Base-by-base conservation (phyloP, 2,329 filamentous ascomycete genomes). In the Cadophora malorum region DNA sequence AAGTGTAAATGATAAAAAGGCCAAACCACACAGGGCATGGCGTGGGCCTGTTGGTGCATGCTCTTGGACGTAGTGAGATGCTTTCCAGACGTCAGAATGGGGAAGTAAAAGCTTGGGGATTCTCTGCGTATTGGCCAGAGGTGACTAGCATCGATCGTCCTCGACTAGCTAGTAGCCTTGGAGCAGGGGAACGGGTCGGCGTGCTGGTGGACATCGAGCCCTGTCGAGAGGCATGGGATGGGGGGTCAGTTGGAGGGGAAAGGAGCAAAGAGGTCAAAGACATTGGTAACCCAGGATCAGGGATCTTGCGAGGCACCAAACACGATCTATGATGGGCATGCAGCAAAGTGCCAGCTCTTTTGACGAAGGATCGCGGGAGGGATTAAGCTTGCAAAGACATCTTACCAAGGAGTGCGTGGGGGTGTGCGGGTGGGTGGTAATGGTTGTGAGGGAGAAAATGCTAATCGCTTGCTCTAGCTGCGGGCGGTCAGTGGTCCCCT, bases 291-390 rank as follows among this genome's bases (percentile, higher is more conserved):
- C 68, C 28, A 25, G 73, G 73, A 58, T 73, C 74, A 74, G 64
- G 74, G 74, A 73, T 76, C 73, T 73, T 75, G 69, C 69, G 73
- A 74, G 67, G 69, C 70, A 73, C 71, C 73, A 73, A 73, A 72
- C 68, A 71, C 56, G 72, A 74, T 74, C 73, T 73, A 60, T 69
- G 68, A 71, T 72, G 16, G 53, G 53, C 53, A 19, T 56, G 53
- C 19, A 33, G 53, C 28, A 56, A 28, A 19, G 4, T 33, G 65
- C 67, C 63, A 60, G 64, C 56, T 31, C 28, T 25, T 45, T 49
- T 70, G 25, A 25, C 28, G 45, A 64, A 47, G 47, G 47, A 60
- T 41, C 55, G 58, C 66, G 70, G 69, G 65, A 70, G 70, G 65
- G 65, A 63, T 65, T 58, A 61, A 67, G 70, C 65, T 63, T 60